Evolutionary conservation across 1,284 basidiomycete genomes (phyloP).

Genomic region (Tremellales sp.): DNA sequence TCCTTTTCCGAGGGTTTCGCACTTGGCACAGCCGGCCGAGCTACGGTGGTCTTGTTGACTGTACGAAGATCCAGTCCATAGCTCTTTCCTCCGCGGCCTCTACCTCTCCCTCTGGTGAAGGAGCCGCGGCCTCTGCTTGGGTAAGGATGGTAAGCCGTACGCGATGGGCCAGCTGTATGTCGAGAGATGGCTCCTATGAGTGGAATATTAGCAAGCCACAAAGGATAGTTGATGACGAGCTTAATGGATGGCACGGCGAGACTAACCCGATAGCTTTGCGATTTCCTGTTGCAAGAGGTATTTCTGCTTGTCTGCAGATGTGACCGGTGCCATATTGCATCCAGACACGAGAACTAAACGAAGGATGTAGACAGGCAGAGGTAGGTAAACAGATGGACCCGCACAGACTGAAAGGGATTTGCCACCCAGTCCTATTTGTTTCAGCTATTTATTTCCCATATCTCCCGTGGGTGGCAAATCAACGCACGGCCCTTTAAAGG

Average conservation of each 20-base stretch:
- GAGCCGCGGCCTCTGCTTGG: slow-evolving; percentile 12
- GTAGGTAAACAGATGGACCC: too few relatives aligned
- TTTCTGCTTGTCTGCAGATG: slow-evolving; percentile 38
- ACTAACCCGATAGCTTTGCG: slow-evolving; percentile 45
- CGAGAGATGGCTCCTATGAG: slow-evolving; percentile 36
- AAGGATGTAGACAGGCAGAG: too few relatives aligned
- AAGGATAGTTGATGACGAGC: background rate
- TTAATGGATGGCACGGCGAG: background rate
- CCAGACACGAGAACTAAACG: too few relatives aligned
- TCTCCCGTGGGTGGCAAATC: slow-evolving; percentile 2
- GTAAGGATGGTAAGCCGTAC: slow-evolving; percentile 35
- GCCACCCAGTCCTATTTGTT: background rate
- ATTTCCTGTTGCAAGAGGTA: slow-evolving; percentile 45
- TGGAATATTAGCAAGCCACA: background rate
- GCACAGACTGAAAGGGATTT: too few relatives aligned
- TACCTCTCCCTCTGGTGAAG: slow-evolving; percentile 13
- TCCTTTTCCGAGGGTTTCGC: slow-evolving; percentile 6
- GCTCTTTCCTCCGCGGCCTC: slow-evolving; percentile 18
- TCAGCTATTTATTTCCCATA: background rate
- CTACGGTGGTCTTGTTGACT: slow-evolving; percentile 2
- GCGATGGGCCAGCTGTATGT: slow-evolving; percentile 17
- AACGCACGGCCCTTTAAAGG: background rate
- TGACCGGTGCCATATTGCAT: slow-evolving; percentile 1
- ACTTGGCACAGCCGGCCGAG: background rate
- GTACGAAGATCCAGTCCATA: slow-evolving; percentile 26